Base-by-base conservation (phyloP, 2,329 filamentous ascomycete genomes). In the Verticillium dahliae region DNA sequence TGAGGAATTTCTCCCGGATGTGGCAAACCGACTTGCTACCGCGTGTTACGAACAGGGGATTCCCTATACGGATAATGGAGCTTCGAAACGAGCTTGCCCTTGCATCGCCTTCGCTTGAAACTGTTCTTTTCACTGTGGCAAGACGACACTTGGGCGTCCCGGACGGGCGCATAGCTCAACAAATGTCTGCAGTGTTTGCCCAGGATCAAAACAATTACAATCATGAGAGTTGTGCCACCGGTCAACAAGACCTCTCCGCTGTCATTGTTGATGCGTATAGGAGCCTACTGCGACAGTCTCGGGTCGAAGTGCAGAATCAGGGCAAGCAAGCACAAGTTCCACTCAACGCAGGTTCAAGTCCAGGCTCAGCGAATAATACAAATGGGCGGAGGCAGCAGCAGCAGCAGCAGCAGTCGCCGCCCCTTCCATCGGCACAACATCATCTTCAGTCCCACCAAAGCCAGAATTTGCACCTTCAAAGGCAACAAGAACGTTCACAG, bases 61-160 rank as follows among this genome's bases (percentile, higher is more conserved):
- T 79, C 65, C 86, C 86, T 3, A 81, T 85, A 5, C 72, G 86
- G n/a, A 78, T 84, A 38, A 76, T 79, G 60, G 86, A 89, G 66
- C 72, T 90, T 34, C 69, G 77, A 4, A 68, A 70, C n/a, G 66
- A 71, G 13, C 75, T 89, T 39, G 68, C 70, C 6, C 69, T 88
- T 13, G 69, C 69, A 7, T 89, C 86, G 0, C 69, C 74, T 0
- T 75, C 80, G 1, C 71, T 90, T 6, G 82, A 86, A 66, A 71
- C 70, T 1, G 80, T 85, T 34, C 71, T 85, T 3, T 88, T 87
- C 67, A 78, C 77, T 33, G 76, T 80, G 4, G 75, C 78, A 11
- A 69, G 80, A 57, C 78, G 83, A 45, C 75, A 81, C n/a, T 72
- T 83, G 65, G 76, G 76, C 4, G 66, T 76, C 15, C 31, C 56